Evolutionary conservation across 139 green algal genomes (phyloP), one percentile per base, ranked within the genome.

Genomic region (Chlamydomonas eustigma): DNA sequence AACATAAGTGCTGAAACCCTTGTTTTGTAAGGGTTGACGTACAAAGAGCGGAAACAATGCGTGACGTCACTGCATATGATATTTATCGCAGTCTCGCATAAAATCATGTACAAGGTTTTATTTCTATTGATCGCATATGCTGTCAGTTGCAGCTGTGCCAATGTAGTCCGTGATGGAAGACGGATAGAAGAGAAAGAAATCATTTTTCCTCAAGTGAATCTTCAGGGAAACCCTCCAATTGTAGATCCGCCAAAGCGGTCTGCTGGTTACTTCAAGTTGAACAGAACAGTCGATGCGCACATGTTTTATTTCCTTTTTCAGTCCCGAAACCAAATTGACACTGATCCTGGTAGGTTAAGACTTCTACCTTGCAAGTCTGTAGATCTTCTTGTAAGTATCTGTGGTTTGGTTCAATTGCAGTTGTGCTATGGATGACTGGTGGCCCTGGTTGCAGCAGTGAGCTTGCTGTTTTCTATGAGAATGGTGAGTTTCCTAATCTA

Each of bases 281-380:
- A 92, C 72, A 73, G 84, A 37, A 90, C 78, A 1, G 37, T 80
- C 18, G 84, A 89, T 30, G 90, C 88, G 2, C 76, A 93, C 36
- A 93, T 97, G 90, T 98, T 98, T 70, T 97, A 95, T 79, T 94
- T 96, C 37, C 34, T 75, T 72, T 97, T 97, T 72, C 76, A 93
- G 58, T 83, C 82, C 24, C 44, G 44, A 28, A 18, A 58, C 18
- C 12, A 58, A 18, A 28, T 18, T 58, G 44, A 58, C 12, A 58
- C 44, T 58, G 44, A 58, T 18, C 44, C 44, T 58, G 44, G 44
- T 58, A n/a, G n/a, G n/a, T n/a, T n/a, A n/a, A n/a, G n/a, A n/a
- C n/a, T n/a, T n/a, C n/a, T n/a, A 63, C 50, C 50, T 63, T 63
- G 18, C 22, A 63, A 18, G 22, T 63, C 50, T 24, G 18, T 63